Percentiles rank a stretch among this genome's conserved stretches.
Conservation (phyloP, 2,329 filamentous ascomycete species). For the Calonectria naviculata region DNA sequence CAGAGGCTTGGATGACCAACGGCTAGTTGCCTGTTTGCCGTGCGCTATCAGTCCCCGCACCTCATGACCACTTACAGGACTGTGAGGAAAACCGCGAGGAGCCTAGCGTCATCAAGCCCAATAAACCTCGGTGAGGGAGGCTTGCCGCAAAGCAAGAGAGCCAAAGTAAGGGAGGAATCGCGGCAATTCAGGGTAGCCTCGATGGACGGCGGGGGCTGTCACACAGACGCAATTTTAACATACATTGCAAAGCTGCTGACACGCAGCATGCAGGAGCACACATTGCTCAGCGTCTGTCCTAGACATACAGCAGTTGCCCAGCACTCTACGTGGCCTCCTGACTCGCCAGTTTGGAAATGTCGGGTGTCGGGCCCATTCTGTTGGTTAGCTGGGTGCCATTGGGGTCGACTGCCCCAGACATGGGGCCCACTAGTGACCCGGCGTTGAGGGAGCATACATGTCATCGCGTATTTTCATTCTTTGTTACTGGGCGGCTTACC, state of each 20-base stretch:
- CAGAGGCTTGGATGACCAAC: conserved; percentile 25
- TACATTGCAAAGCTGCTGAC: conserved; percentile 16
- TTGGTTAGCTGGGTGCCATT: conserved; percentile 5
- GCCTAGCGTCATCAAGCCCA: neutral
- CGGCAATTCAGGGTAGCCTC: conserved; percentile 13
- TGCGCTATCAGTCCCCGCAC: neutral
- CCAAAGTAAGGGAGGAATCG: conserved; percentile 1
- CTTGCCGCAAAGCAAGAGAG: conserved; percentile 7
- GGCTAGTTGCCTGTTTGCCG: conserved; percentile 18
- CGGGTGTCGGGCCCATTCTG: neutral
- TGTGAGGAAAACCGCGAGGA: neutral
- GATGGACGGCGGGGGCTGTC: conserved; percentile 4
- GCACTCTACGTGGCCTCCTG: conserved; percentile 13
- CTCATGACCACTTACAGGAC: neutral
- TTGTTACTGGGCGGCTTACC: conserved; percentile 1
- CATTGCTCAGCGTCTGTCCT: conserved; percentile 4
- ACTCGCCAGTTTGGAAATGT: conserved; percentile 10
- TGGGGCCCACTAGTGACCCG: conserved; percentile 7
- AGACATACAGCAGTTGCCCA: conserved; percentile 25
- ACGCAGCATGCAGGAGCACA: conserved; percentile 4
- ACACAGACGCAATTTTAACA: conserved; percentile 13
- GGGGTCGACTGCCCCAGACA: neutral
- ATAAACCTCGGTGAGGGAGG: neutral
- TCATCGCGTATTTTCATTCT: conserved; percentile 4
- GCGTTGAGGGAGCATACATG: neutral